These are phyloP conservation scores for Aristolochia californica DNA, from an alignment of 164 flowering plant species.

Conservation along the genomic window DNA sequence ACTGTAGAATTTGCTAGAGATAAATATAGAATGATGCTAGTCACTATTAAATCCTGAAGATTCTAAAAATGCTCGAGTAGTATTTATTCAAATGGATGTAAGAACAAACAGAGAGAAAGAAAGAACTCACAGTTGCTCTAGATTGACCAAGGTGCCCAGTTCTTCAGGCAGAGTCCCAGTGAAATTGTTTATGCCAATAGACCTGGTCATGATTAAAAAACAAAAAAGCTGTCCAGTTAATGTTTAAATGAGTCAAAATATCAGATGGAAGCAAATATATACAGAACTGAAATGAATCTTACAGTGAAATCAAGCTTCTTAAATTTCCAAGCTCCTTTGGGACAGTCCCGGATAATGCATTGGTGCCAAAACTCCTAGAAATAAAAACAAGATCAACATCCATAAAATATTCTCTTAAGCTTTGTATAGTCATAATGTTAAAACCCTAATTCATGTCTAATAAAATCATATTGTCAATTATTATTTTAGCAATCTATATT, in stretches of 20 bases:
- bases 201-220: background rate
- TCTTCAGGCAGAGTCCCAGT: slow-evolving; percentile 5
- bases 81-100: too few relatives aligned
- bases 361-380: slow-evolving; percentile 23
- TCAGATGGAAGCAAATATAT: background rate
- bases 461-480: too few relatives aligned
- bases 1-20: too few relatives aligned
- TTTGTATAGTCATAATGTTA: too few relatives aligned
- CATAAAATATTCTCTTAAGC: background rate
- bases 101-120: too few relatives aligned
- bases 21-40: too few relatives aligned
- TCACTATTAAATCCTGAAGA: too few relatives aligned
- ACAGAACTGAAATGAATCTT: background rate
- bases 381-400: background rate
- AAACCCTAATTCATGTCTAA: too few relatives aligned
- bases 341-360: slow-evolving; percentile 30
- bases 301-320: slow-evolving; percentile 34
- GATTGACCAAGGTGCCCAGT: slow-evolving; percentile 6
- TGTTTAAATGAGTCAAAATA: background rate
- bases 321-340: slow-evolving; percentile 50
- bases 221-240: background rate
- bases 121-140: slow-evolving; percentile 4
- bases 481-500: too few relatives aligned
- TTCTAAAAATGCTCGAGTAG: too few relatives aligned
- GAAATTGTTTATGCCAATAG: slow-evolving; percentile 5